Percentiles rank a stretch among this genome's conserved stretches.
Evolutionary conservation across 257 asterid genomes (phyloP).

Genomic region (Fraxinus quadrangulata): DNA sequence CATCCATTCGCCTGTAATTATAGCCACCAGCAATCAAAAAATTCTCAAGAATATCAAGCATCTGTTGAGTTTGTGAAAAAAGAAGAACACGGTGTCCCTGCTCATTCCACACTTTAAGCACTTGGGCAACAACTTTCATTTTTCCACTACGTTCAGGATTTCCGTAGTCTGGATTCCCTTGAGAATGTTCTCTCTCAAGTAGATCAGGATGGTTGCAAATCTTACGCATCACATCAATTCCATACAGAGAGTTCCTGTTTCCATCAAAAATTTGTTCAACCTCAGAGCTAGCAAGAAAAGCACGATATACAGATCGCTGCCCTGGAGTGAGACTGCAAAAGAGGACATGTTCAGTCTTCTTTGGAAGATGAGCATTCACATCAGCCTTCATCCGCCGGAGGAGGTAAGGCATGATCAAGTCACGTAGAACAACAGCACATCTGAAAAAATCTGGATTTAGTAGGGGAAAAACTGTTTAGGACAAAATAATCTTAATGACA

Average conservation of each 20-base stretch:
- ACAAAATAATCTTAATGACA: background rate
- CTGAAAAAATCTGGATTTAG: conserved; percentile 42
- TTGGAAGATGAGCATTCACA: conserved; percentile 85
- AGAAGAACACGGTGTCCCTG: conserved; percentile 98
- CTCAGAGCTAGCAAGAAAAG: conserved; percentile 98
- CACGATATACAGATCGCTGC: conserved; percentile 88
- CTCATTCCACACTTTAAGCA: conserved; percentile 91
- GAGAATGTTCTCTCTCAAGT: conserved; percentile 89
- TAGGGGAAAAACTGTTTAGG: conserved; percentile 13
- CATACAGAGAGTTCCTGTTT: conserved; percentile 78
- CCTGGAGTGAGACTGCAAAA: conserved; percentile 89
- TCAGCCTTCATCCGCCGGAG: conserved; percentile 96
- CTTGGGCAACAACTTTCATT: conserved; percentile 85
- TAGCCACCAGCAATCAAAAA: conserved; percentile 54
- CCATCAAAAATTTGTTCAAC: conserved; percentile 94
- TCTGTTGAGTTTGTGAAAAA: conserved; percentile 92
- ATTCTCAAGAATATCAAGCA: conserved; percentile 95
- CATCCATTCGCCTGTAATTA: conserved; percentile 93
- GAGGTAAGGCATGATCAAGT: conserved; percentile 97
- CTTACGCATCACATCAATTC: conserved; percentile 97
- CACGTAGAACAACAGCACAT: conserved; percentile 97
- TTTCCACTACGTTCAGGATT: conserved; percentile 90
- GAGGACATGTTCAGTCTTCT: conserved; percentile 96
- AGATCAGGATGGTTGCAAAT: conserved; percentile 99
- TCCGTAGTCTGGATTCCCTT: conserved; percentile 87